These are phyloP conservation scores for Ophiostoma quercus DNA, from an alignment of 2,329 filamentous ascomycete genomes.

Conservation along the genomic window DNA sequence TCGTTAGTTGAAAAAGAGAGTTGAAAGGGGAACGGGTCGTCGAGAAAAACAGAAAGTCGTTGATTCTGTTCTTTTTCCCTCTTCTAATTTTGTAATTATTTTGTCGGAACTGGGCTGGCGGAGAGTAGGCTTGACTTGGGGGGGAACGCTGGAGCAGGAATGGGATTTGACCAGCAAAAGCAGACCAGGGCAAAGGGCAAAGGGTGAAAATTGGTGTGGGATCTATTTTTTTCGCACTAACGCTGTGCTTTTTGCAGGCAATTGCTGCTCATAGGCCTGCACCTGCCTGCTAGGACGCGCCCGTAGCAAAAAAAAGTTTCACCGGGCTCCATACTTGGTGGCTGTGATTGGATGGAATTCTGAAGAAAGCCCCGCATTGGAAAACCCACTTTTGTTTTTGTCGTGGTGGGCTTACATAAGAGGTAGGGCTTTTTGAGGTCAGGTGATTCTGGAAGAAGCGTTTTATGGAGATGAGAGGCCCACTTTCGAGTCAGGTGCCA, in stretches of 20 bases:
- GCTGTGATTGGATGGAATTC: background rate
- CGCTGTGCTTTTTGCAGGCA: background rate
- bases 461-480: background rate
- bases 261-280: background rate
- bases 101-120: slow-evolving; percentile 16
- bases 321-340: background rate
- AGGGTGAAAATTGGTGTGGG: slow-evolving; percentile 16
- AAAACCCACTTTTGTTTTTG: slow-evolving; percentile 1
- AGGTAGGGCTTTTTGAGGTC: slow-evolving; percentile 5
- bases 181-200: background rate
- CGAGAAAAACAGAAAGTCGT: slow-evolving; percentile 24
- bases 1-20: slow-evolving; percentile 22
- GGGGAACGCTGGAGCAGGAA: background rate
- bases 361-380: background rate
- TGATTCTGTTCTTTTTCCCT: slow-evolving; percentile 18
- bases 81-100: slow-evolving; percentile 4
- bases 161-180: slow-evolving; percentile 5
- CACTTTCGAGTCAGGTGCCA: background rate
- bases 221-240: slow-evolving; percentile 15
- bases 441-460: background rate
- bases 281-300: background rate
- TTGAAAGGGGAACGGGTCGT: slow-evolving; percentile 12
- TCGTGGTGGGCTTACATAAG: slow-evolving; percentile 8
- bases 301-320: slow-evolving; percentile 12
- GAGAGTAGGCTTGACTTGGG: slow-evolving; percentile 8